Base-by-base conservation (phyloP, 176 grass and related monocot genomes). In the Eremochloa ophiuroides region DNA sequence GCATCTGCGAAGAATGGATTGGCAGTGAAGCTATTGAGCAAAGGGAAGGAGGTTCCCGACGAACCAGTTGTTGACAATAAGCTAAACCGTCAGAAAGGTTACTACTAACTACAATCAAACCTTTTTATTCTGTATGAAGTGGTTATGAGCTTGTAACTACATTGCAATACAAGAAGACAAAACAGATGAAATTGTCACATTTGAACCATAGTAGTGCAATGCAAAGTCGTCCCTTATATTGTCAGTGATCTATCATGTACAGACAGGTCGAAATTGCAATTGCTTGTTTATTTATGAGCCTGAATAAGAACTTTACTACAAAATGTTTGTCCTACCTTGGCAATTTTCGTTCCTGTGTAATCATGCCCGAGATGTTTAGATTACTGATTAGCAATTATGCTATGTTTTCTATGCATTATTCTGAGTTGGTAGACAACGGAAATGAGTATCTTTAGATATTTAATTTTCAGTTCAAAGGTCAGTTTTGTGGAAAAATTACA, bases 21-120 rank as follows among this genome's bases (percentile, higher is more conserved):
- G 74, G 95, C 95, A 38, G 95, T 98, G 56, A 95, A 98, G 86
- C 5, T 98, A 58, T 75, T 95, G 66, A 98, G 95, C 82, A 95
- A 95, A 93, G 95, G 95, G 82, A 98, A 87, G 66, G 88, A 95
- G 39, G 92, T 98, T 75, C 85, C 88, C 2, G 88, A 95, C 17
- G 92, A 98, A 76, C 92, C 95, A 17, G 82, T 95, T 46, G 79
- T 91, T 3, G 95, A 98, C 75, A 93, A 93, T 42, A 82, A 82
- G 66, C 66, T 93, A n/a, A 95, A 87, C 40, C 84, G 84, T 22
- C 86, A 98, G 73, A 98, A 88, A 89, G 95, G 95, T 95, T 55
- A 79, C 14, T 62, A 17, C 31, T 94, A 59, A 56, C 10, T 68
- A 13, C 39, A 13, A 10, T 50, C 8, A 63, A 55, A 81, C 10